Conservation (phyloP, 306 rosid species). For the Carpinus fangiana region DNA sequence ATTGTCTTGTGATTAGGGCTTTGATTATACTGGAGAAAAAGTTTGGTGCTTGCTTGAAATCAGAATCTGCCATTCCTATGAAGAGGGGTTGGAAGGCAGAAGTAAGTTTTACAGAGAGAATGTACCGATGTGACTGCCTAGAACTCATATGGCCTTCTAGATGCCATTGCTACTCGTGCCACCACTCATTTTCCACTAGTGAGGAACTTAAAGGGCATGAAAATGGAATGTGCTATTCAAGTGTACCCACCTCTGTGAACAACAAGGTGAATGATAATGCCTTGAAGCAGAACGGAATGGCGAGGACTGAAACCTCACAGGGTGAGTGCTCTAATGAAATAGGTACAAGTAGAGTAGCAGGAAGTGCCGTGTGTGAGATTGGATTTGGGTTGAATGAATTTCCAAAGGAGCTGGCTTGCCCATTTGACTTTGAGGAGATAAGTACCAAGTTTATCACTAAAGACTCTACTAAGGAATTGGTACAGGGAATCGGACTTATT, state of each 20-base stretch:
- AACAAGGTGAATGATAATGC: constrained; percentile 53
- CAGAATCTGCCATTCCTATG: constrained; percentile 47
- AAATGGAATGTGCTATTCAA: constrained; percentile 66
- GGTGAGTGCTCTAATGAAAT: constrained; percentile 52
- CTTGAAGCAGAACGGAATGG: constrained; percentile 54
- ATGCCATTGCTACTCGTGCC: constrained; percentile 82
- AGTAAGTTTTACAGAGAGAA: constrained; percentile 52
- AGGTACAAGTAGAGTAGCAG: constrained; percentile 35
- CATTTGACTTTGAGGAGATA: constrained; percentile 66
- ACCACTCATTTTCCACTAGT: constrained; percentile 61
- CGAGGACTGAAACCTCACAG: constrained; percentile 42
- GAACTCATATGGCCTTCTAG: constrained; percentile 81
- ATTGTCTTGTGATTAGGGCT: constrained; percentile 67
- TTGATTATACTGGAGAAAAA: constrained; percentile 64
- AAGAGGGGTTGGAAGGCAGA: constrained; percentile 49
- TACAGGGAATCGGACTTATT: constrained; percentile 78
- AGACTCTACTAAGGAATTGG: constrained; percentile 73
- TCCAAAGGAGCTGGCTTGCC: constrained; percentile 62
- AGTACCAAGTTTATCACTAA: constrained; percentile 70
- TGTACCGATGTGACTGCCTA: constrained; percentile 84
- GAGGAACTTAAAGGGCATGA: constrained; percentile 71
- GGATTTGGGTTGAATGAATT: constrained; percentile 62
- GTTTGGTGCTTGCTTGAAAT: constrained; percentile 64
- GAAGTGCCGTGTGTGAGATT: constrained; percentile 40
- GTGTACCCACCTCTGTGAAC: constrained; percentile 35